Conservation (phyloP, 208 protist species). For the Trypanosoma boissoni region DNA sequence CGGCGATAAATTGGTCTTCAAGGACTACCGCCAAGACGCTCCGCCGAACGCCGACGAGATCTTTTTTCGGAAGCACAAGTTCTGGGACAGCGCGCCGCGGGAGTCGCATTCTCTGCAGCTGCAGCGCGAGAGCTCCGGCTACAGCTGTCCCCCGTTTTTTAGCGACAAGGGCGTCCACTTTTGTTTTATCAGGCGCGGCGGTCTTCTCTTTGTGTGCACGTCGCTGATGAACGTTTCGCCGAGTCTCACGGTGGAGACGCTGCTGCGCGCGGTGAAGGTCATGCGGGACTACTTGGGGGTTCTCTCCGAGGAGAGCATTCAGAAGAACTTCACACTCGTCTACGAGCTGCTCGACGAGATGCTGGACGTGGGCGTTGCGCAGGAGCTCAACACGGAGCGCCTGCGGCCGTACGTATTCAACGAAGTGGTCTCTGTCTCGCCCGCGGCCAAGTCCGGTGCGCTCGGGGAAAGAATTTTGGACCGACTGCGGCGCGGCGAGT, state of each 20-base stretch:
- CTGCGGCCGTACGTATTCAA: slow-evolving; percentile 84
- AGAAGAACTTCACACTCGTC: slow-evolving; percentile 87
- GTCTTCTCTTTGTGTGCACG: slow-evolving; percentile 84
- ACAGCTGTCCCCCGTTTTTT: slow-evolving; percentile 61
- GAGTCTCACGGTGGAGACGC: slow-evolving; percentile 66
- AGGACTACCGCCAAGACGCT: slow-evolving; percentile 83
- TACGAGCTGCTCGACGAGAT: slow-evolving; percentile 94
- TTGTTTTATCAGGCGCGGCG: slow-evolving; percentile 56
- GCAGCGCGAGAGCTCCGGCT: too few relatives aligned
- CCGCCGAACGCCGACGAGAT: slow-evolving; percentile 55
- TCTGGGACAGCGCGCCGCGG: slow-evolving; percentile 35
- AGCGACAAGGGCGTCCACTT: slow-evolving; percentile 80
- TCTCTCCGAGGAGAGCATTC: slow-evolving; percentile 82
- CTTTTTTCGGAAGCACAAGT: slow-evolving; percentile 85
- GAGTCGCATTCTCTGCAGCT: too few relatives aligned
- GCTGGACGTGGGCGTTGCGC: slow-evolving; percentile 80
- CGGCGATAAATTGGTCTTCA: slow-evolving; percentile 80
- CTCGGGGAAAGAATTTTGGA: slow-evolving; percentile 32
- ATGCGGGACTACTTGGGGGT: slow-evolving; percentile 88
- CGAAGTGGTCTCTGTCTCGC: slow-evolving; percentile 37
- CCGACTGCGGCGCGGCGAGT: slow-evolving; percentile 27
- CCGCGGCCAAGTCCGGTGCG: slow-evolving; percentile 7
- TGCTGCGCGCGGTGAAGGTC: slow-evolving; percentile 61
- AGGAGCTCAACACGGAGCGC: slow-evolving; percentile 69
- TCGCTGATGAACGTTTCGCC: slow-evolving; percentile 71